Evolutionary conservation across 2,329 filamentous ascomycete genomes (phyloP), one percentile per base, ranked within the genome.

Genomic region (Anisogramma anomala): DNA sequence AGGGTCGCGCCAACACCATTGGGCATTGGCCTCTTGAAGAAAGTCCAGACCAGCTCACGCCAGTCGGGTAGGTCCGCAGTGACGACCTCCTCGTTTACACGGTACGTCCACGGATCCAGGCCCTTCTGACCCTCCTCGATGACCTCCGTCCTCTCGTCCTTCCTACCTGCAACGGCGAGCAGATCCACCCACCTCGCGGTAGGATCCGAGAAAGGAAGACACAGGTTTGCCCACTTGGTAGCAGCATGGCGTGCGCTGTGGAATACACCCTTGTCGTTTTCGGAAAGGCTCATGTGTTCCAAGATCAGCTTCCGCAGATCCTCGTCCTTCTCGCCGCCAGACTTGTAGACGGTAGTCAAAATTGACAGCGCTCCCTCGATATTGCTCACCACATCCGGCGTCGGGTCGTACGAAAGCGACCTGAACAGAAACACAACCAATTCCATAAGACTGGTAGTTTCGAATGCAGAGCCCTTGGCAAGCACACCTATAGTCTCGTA

Each of bases 401-500:
- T 83, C 0, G 78, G 74, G 52, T 96, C 89, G 49, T 87, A 80
- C 9, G 81, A 79, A 3, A 96, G 67, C 1, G 88, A 89, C 19
- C 73, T 73, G 53, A 96, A 93, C 0, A 96, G 69, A 82, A 86
- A 96, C 37, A 72, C 44, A 1, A 74, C 50, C 75, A 75, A 36
- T 75, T 65, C 48, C 23, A 72, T 42, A 67, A 75, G 53, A 68
- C 71, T 66, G 28, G 22, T 9, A 5, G 22, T 23, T 5, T 64
- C 50, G 76, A 71, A 3, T 70, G 62, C 3, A 6, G 79, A 74
- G 3, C 74, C 75, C 49, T 79, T 77, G 41, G 83, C 79, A 18
- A 96, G 62, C 11, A 91, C 72, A 1, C 89, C 91, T 28, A 96
- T 85, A 0, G 84, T 87, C 58, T 96, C 89, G 58, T 95, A 96